Percentiles rank a stretch among this genome's conserved stretches.
phyloP scores from a whole-genome alignment of 2,329 filamentous ascomycete species.

The Beauveria brongniartii region DNA sequence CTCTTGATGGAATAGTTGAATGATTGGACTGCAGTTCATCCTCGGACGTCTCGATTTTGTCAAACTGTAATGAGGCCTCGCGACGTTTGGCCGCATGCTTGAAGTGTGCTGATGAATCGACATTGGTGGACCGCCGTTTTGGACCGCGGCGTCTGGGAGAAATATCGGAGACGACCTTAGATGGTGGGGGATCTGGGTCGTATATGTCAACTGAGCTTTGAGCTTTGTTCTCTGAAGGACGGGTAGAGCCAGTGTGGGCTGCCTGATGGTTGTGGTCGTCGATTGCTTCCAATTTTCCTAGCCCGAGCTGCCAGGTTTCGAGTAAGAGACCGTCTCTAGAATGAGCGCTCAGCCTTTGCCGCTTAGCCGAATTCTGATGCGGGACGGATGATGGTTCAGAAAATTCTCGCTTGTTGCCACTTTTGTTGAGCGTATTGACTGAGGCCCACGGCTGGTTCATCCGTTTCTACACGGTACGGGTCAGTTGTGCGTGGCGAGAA shows the following conservation, averaged over 20 bases:
- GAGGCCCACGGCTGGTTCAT: constrained; percentile 18
- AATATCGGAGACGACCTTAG: neutral
- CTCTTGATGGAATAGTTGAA: neutral
- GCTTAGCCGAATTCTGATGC: constrained; percentile 17
- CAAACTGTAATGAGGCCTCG: neutral
- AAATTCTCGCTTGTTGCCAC: constrained; percentile 1
- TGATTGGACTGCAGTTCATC: constrained; percentile 11
- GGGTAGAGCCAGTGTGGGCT: neutral
- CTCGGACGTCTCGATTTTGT: constrained; percentile 7
- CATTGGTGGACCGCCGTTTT: neutral
- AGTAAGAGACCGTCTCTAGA: neutral
- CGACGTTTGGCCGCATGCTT: neutral
- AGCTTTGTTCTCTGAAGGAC: neutral
- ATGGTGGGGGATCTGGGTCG: neutral
- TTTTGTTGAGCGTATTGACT: constrained; percentile 15
- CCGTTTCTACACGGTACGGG: constrained; percentile 13
- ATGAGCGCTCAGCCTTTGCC: constrained; percentile 15
- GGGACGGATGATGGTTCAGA: neutral
- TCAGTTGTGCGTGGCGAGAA: neutral
- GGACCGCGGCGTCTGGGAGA: neutral
- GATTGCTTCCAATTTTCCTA: neutral
- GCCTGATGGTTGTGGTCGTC: neutral
- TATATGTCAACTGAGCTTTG: neutral
- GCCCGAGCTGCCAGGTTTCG: neutral
- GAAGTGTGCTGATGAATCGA: neutral